Evolutionary conservation across 192 early-diverging fungal genomes (phyloP), one percentile per base, ranked within the genome.

Genomic region (Backusella sp.): DNA sequence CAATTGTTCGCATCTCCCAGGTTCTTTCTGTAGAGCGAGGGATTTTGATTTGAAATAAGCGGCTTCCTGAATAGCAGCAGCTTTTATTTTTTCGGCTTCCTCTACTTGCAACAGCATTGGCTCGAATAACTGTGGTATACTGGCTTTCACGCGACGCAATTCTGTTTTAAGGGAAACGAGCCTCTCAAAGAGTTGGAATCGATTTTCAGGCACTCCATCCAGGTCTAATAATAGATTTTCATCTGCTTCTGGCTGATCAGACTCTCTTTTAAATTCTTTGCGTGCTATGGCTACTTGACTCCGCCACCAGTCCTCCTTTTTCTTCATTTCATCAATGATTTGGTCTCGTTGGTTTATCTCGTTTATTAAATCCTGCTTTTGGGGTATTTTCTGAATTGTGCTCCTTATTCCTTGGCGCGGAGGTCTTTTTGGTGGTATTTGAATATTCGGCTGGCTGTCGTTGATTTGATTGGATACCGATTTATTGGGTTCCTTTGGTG

Each of bases 1-100:
- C n/a, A 89, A 66, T 0, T 84, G 81, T 14, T 75, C 68, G 30
- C 56, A 62, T 62, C 28, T 62, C 3, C 26, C 26, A 62, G 26
- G 26, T 3, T 69, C 71, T 70, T 84, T 73, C 26, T 62, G 56
- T 26, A 88, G 74, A 6, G 88, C 88, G 4, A 77, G 62, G 56
- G 82, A 77, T 73, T 87, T 86, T 26, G 88, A 80, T 72, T 87
- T 87, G 75, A 85, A 81, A 62, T 89, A 87, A 11, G 81, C 86
- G 62, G 88, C 85, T 72, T 89, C 88, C 49, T 89, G 85, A 12
- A 89, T 68, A 0, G 86, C 88, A 14, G 86, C 85, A 2, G 80
- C 83, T 0, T 84, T 77, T 36, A 84, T 77, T n/a, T 82, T 76
- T 34, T 87, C 86, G 17, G 86, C 82, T 28, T 86, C 82, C 4